These are phyloP conservation scores for Rhodotorula diobovata DNA, from an alignment of 768 basidiomycete genomes.

Conservation along the genomic window DNA sequence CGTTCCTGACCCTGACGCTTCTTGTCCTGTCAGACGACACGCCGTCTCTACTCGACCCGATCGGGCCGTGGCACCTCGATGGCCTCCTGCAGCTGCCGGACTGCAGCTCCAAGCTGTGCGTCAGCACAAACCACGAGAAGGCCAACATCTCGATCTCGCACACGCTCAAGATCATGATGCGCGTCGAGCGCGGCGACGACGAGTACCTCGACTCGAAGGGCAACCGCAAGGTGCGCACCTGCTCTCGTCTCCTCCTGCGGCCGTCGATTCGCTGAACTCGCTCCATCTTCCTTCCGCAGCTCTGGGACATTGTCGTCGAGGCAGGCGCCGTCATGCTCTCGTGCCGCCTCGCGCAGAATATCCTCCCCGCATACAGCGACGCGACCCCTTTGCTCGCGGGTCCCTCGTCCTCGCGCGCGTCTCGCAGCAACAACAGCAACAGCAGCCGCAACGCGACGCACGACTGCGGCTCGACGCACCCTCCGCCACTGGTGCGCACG, in stretches of 20 bases:
- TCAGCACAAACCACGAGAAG: conserved; percentile 72
- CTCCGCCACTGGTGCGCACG: background rate
- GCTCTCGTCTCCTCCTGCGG: background rate
- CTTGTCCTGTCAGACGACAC: conserved; percentile 40
- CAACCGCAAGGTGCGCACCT: conserved; percentile 56
- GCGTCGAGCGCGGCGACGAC: conserved; percentile 78
- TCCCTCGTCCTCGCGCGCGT: background rate
- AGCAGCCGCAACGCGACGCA: background rate
- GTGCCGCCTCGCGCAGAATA: conserved; percentile 75
- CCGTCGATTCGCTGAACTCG: background rate
- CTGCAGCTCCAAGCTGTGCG: conserved; percentile 55
- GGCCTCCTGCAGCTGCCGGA: conserved; percentile 65
- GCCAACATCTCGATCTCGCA: conserved; percentile 73
- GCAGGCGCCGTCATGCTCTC: conserved; percentile 82
- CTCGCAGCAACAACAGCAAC: background rate
- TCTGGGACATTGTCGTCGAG: conserved; percentile 51
- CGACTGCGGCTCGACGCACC: conserved; percentile 1
- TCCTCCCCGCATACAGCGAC: conserved; percentile 65
- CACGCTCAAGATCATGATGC: conserved; percentile 70
- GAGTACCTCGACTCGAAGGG: conserved; percentile 60
- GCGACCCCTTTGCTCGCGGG: conserved; percentile 12
- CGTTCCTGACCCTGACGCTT: background rate
- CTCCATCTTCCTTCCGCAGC: background rate
- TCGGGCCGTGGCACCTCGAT: conserved; percentile 80
- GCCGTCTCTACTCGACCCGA: conserved; percentile 49